Percentiles rank a stretch among this genome's conserved stretches.
phyloP scores from a whole-genome alignment of 139 green algal genomes.

The Chlorella sorokiniana region DNA sequence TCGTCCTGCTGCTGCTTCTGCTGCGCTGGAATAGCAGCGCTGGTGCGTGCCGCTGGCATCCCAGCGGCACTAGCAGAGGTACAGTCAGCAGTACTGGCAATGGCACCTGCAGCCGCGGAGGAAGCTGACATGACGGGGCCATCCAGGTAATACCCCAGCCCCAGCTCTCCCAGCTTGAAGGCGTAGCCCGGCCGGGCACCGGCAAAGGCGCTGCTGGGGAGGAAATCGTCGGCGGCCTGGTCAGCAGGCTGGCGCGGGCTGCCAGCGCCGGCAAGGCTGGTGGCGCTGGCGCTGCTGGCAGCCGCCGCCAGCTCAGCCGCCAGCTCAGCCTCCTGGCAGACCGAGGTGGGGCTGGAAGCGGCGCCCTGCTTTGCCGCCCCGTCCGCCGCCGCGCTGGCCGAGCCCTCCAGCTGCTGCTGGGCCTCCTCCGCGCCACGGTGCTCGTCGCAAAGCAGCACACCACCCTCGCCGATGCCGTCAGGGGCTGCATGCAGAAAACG shows the following conservation, averaged over 20 bases:
- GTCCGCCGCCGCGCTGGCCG: too few relatives aligned
- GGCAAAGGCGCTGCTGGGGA: conserved; percentile 6
- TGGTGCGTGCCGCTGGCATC: too few relatives aligned
- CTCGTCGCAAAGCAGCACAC: not conserved
- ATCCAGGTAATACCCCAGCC: conserved; percentile 53
- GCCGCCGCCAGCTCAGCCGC: not conserved
- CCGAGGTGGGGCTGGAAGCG: not conserved
- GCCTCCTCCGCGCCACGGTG: not conserved
- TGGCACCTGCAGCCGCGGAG: too few relatives aligned
- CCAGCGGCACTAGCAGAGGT: too few relatives aligned
- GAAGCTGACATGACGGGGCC: not conserved
- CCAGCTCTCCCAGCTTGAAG: conserved; percentile 41
- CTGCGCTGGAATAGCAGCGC: too few relatives aligned
- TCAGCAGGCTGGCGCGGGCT: too few relatives aligned
- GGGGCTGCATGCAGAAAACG: conserved; percentile 9
- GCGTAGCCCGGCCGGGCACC: conserved; percentile 34
- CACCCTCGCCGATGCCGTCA: conserved; percentile 27
- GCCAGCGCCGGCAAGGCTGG: not conserved
- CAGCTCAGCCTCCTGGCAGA: not conserved
- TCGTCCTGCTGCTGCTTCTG: too few relatives aligned
- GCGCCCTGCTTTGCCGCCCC: not conserved
- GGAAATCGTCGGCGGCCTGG: conserved; percentile 12
- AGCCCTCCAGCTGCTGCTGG: not conserved
- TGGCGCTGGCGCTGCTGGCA: not conserved
- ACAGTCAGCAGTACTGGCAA: too few relatives aligned